Base-by-base conservation (phyloP, 2,329 filamentous ascomycete species). In the Pyricularia grisea region DNA sequence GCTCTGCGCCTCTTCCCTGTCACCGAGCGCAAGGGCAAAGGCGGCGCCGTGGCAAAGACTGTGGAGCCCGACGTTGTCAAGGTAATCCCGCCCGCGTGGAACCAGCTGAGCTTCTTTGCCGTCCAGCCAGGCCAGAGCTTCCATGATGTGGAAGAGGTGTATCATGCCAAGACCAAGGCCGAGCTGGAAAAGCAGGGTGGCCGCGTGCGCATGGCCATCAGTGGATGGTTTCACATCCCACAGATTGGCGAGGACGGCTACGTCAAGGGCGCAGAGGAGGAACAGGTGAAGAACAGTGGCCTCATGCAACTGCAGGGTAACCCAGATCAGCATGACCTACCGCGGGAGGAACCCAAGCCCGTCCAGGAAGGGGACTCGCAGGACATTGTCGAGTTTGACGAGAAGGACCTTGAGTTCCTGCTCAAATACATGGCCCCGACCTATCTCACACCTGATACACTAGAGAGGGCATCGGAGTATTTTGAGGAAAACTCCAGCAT, bases 91-190 rank as follows among this genome's bases (percentile, higher is more conserved):
- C 95, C 95, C 0, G 93, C 94, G 0, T 99, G 94, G 88, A 97
- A 98, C 79, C 95, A 99, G 82, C 85, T 99, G 70, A 95, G 92
- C 74, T 99, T 99, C 86, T 99, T 99, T 79, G 93, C 94, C 23
- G 96, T 99, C 7, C 93, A 97, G 81, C 95, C 95, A 0, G 95
- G 95, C n/a, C 90, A 97, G 84, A 98, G 94, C 78, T 99, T 98
- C 80, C 95, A 99, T 80, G 95, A 99, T 78, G 95, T 99, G 69
- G 94, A 98, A 81, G 95, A 99, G 80, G 95, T 99, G 4, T 98
- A 97, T 80, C 88, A 92, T 77, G 85, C 88, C 75, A 83, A 81
- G 72, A 84, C 77, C 70, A 83, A 82, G 76, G 85, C 82, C 74
- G 68, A 87, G 79, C 85, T 88, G 68, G 85, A 84, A 76, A 88